Conservation (phyloP, 2,329 filamentous ascomycete species). For the Xylaria sp. region DNA sequence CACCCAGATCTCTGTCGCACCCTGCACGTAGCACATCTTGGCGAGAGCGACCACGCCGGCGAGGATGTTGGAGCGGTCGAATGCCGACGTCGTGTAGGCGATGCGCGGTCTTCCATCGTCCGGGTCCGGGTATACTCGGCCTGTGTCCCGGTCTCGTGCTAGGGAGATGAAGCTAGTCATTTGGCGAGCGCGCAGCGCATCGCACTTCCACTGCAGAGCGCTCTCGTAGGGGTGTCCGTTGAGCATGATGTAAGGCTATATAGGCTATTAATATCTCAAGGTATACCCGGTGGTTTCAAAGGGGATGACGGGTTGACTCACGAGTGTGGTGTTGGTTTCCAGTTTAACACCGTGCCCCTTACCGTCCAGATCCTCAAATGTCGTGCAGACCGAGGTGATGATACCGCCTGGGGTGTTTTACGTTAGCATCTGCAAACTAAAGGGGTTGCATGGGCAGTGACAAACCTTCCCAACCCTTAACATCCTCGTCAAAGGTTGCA, state of each 20-base stretch:
- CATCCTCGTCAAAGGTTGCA: conserved; percentile 64
- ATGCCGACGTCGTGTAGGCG: conserved; percentile 63
- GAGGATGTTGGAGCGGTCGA: conserved; percentile 66
- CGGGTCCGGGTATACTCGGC: conserved; percentile 68
- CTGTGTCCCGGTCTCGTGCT: conserved; percentile 68
- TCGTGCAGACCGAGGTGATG: conserved; percentile 69
- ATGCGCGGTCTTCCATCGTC: conserved; percentile 59
- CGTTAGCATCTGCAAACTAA: background rate
- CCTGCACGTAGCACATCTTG: conserved; percentile 71
- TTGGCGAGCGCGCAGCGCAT: conserved; percentile 61
- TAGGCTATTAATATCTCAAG: conserved; percentile 8
- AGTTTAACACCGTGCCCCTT: conserved; percentile 78
- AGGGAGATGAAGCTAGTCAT: conserved; percentile 69
- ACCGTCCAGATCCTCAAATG: conserved; percentile 76
- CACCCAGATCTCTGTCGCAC: conserved; percentile 74
- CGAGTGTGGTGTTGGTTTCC: conserved; percentile 67
- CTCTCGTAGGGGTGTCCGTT: conserved; percentile 60
- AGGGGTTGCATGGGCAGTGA: background rate
- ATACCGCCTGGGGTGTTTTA: conserved; percentile 54
- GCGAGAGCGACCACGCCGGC: conserved; percentile 66
- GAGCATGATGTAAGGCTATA: conserved; percentile 58
- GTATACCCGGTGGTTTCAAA: background rate
- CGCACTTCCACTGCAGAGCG: conserved; percentile 67
- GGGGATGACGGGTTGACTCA: conserved; percentile 31
- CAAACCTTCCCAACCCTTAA: conserved; percentile 60